Evolutionary conservation across 179 eudicot genomes (phyloP), one percentile per base, ranked within the genome.

Genomic region (Nepenthes alata): DNA sequence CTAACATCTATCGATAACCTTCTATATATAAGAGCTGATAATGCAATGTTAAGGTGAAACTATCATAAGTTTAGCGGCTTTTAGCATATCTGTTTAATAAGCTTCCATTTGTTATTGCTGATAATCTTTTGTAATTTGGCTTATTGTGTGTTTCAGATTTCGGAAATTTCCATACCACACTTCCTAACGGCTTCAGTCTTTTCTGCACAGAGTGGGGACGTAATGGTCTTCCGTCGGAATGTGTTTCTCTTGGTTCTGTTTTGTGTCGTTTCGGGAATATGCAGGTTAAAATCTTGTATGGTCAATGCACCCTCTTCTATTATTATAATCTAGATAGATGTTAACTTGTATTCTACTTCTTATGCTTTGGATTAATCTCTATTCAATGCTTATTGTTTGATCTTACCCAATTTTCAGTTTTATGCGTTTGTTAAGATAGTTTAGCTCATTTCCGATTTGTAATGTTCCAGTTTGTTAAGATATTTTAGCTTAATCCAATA

Each of bases 221-320:
- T 77, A 15, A 47, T 57, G 36, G 72, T 81, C 55, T 94, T 89
- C 73, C 93, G 77, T 59, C 73, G 75, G 67, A 93, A 94, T 74
- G 83, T 89, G 75, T 70, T 74, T 61, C 82, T 87, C 54, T 72
- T 94, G 75, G 59, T 78, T 67, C 54, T 79, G 41, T 73, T 89
- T 65, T 87, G 95, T 68, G 62, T 83, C 67, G 78, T 77, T 65
- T 83, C 99, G 2, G 99, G 87, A 80, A 89, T 94, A 66, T 89
- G 95, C 99, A 94, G 99, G 99, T 94, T 72, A 80, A 78, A 68
- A 83, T 84, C 86, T 83, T 85, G 88, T 89, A 84, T 80, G 95
- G 75, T 78, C 83, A 74, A 74, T 67, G 51, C 78, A 70, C 78
- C 84, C 79, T 75, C 65, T 66, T 75, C 65, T 66, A 38, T 78